phyloP scores from a whole-genome alignment of 176 grass and related monocot genomes.

The Eleusine coracana region DNA sequence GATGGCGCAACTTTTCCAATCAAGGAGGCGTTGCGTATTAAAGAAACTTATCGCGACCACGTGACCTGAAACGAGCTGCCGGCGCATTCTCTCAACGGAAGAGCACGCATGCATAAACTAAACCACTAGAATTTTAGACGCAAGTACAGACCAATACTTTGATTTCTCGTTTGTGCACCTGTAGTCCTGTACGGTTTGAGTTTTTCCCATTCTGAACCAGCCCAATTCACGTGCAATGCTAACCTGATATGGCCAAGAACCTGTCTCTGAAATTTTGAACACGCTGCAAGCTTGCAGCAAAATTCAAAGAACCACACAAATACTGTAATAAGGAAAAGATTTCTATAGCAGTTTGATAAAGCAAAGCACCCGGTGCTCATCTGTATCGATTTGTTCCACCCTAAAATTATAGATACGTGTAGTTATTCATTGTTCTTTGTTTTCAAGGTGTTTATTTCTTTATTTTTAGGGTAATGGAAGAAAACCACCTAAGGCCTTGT shows the following conservation, averaged over 20 bases:
- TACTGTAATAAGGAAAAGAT: not conserved
- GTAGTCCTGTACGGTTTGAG: not conserved
- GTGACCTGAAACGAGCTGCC: constrained; percentile 9
- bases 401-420: not conserved
- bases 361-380: not conserved
- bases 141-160: not conserved
- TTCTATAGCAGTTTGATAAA: not conserved
- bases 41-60: constrained; percentile 38
- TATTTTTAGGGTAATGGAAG: not conserved
- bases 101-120: not conserved
- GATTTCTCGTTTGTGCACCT: not conserved
- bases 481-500: no score
- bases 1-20: constrained; percentile 15
- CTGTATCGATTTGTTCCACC: not conserved
- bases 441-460: not conserved
- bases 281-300: not conserved
- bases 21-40: constrained; percentile 34
- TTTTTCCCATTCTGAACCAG: not conserved
- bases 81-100: not conserved
- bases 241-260: not conserved
- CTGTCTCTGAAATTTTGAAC: not conserved
- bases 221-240: not conserved
- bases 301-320: not conserved
- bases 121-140: constrained; percentile 29
- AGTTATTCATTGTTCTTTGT: not conserved